phyloP scores from a whole-genome alignment of 2,329 filamentous ascomycete species.

The Pestalotiopsis sp. region DNA sequence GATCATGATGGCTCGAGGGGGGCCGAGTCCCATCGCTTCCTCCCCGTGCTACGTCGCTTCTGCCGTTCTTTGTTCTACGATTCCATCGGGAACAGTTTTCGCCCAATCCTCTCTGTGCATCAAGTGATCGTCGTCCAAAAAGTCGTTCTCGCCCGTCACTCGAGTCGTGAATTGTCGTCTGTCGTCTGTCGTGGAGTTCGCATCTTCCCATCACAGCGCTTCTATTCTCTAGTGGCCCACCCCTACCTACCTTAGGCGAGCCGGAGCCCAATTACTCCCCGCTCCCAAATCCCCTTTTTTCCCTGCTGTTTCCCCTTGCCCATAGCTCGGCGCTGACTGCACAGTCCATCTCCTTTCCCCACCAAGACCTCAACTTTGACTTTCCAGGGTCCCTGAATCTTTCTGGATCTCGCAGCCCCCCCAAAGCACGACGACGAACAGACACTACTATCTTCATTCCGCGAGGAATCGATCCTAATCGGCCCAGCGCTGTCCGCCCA shows the following conservation, averaged over 20 bases:
- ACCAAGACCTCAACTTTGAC: constrained; percentile 8
- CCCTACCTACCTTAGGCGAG: neutral
- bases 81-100: too few species aligned
- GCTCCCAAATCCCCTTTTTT: constrained; percentile 1
- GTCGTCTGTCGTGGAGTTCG: neutral
- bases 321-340: neutral
- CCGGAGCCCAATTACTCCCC: neutral
- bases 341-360: constrained; percentile 10
- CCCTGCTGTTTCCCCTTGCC: neutral
- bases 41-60: neutral
- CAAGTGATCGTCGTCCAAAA: neutral
- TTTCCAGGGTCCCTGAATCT: constrained; percentile 8
- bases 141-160: neutral
- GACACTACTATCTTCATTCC: neutral
- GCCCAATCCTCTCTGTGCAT: too few species aligned
- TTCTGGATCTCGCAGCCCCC: neutral
- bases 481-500: neutral
- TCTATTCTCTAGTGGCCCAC: neutral
- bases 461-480: neutral
- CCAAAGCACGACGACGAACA: neutral
- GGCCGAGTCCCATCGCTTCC: neutral
- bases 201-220: neutral
- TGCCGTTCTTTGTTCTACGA: neutral
- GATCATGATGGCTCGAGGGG: neutral
- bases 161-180: neutral